Base-by-base conservation (phyloP, 352 stramenopile species). In the Phytophthora litchii region DNA sequence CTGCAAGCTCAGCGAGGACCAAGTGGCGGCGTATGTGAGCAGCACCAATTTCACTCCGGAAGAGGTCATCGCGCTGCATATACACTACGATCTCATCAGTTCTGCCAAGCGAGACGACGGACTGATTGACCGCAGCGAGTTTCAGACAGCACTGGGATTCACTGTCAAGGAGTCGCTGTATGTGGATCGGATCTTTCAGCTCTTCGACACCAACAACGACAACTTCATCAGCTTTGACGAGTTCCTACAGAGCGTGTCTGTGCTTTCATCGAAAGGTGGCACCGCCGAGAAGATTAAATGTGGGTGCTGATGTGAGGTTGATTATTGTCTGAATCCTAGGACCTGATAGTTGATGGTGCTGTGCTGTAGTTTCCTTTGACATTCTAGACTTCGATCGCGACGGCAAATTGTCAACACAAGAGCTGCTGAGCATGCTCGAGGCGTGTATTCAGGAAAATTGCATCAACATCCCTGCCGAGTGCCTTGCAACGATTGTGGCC, bases 141-240 rank as follows among this genome's bases (percentile, higher is more conserved):
- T 92, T 66, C 85, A 94, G 68, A 88, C 70, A 5, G 83, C 78
- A 38, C 60, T 92, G 16, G 81, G 85, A 13, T 90, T 94, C 31
- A 85, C 80, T 1, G 69, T 86, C 37, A 92, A 92, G 54, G 81
- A 92, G 43, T 94, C 80, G 64, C 71, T 92, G 14, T 92, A 91
- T 48, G 85, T 91, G 61, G 83, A 94, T 50, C 80, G 83, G 19
- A 88, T 89, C 52, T 91, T 92, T 54, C 70, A 89, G 71, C 71
- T 92, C 38, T 91, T 94, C 51, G 82, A 92, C 61, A 53, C 69
- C 12, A 92, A 94, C 67, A 67, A 75, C 49, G 85, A 94, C 69
- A 82, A 73, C 67, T 91, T 76, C 60, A 91, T 92, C 64, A 88
- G 76, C 59, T 95, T 93, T 50, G 46, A 56, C 59, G 82, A 95